Percentiles rank a stretch among this genome's conserved stretches.
These are phyloP conservation scores for Erodium texanum DNA, from an alignment of 441 rosid genomes.

Conservation along the genomic window DNA sequence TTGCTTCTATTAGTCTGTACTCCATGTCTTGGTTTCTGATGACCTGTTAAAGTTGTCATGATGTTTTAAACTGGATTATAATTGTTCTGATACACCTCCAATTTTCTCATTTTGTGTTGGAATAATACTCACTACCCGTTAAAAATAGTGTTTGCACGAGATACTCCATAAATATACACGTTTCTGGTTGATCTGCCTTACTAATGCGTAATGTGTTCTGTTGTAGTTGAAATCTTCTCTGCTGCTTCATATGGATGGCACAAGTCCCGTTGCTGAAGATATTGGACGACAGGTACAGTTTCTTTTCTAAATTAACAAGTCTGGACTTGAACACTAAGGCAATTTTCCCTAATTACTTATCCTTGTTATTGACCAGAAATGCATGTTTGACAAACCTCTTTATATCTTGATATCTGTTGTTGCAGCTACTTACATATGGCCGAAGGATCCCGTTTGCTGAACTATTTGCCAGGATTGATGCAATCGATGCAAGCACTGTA, in stretches of 20 bases:
- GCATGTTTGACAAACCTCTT: background rate
- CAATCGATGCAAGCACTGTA: conserved; percentile 76
- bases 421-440: conserved; percentile 90
- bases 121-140: background rate
- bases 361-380: background rate
- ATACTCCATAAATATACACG: background rate
- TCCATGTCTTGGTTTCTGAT: background rate
- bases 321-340: background rate
- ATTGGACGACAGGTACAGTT: conserved; percentile 94
- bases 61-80: background rate
- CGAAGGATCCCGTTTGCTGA: conserved; percentile 92
- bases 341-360: background rate
- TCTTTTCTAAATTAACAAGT: background rate
- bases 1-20: background rate
- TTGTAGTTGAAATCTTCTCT: conserved; percentile 85
- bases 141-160: background rate
- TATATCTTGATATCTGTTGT: conserved; percentile 4
- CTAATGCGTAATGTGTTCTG: conserved; percentile 9
- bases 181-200: background rate
- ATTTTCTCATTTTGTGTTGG: background rate
- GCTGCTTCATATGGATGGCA: conserved; percentile 96
- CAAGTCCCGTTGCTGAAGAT: conserved; percentile 95
- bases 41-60: background rate
- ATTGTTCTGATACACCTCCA: background rate
- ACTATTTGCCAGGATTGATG: conserved; percentile 86